Base-by-base conservation (phyloP, 1,284 basidiomycete species). In the Cystobasidium slooffiae region DNA sequence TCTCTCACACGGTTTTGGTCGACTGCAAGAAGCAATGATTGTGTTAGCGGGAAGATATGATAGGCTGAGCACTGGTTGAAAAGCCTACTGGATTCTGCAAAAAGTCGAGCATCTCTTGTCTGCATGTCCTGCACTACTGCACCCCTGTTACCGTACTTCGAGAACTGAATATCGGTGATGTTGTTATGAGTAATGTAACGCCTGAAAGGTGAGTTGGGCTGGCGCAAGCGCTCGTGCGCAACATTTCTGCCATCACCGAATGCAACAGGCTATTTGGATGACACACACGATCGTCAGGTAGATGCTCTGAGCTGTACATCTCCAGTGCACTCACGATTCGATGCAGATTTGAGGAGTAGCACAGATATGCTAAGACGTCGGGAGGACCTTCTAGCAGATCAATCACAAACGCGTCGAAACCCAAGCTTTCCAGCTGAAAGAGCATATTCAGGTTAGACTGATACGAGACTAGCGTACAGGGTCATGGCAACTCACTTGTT, bases 361-460 rank as follows among this genome's bases (percentile, higher is more conserved):
- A 82, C 12, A 82, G 79, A 78, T 80, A 86, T 0, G 81, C 80
- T 51, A 85, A 80, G 43, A 87, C 83, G 0, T 84, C 80, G 0
- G 81, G 78, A 0, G 84, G 84, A 0, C 84, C 86, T 1, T 85
- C 82, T 47, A 87, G 79, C 76, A 89, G 89, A 78, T 98, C 90
- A 53, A 94, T 84, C 0, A 91, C 91, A 79, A 91, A 96, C 0
- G 89, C 89, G 76, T 95, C 89, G 78, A 99, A 94, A 3, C 90
- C 89, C 8, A 90, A 79, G 12, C 78, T 75, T 6, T 77, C 77
- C 77, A 97, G 82, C 91, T 94, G 78, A 2, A 68, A 0, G 8
- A 39, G 77, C 55, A n/a, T 20, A 1, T n/a, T 2, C 18, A 6
- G 12, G 6, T 20, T 9, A 61, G 6, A 43, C 1, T 37, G 12